Evolutionary conservation across 352 stramenopile species (phyloP).

Genomic region (Phytophthora pseudosyringae): DNA sequence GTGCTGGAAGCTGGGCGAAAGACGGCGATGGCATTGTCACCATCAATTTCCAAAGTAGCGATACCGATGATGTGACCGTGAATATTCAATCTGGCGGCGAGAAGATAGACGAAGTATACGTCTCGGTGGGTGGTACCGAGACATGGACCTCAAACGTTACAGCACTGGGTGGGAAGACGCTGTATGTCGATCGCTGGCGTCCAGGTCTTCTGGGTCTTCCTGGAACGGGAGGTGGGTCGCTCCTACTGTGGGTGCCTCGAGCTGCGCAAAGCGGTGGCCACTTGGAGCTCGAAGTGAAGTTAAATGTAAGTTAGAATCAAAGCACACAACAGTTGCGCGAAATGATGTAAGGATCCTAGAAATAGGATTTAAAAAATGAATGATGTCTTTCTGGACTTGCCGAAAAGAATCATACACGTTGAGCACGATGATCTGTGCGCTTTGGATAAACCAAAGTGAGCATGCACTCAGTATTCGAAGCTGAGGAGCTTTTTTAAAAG

Average conservation of each 20-base stretch:
- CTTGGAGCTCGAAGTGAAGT: constrained; percentile 7
- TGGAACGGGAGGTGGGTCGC: constrained; percentile 29
- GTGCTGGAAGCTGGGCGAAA: constrained; percentile 26
- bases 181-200: constrained; percentile 21
- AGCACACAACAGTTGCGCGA: too few species aligned
- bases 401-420: too few species aligned
- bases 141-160: constrained; percentile 23
- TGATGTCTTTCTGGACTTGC: too few species aligned
- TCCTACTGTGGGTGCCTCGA: constrained; percentile 32
- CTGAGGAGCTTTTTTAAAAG: too few species aligned
- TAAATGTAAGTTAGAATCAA: constrained; percentile 6
- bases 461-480: too few species aligned
- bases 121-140: constrained; percentile 7
- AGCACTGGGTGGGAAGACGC: constrained; percentile 23
- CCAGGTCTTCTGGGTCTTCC: constrained; percentile 29
- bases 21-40: constrained; percentile 19
- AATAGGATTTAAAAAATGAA: too few species aligned
- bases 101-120: constrained; percentile 22
- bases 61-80: constrained; percentile 32
- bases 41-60: constrained; percentile 29
- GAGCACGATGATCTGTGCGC: too few species aligned
- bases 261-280: constrained; percentile 6
- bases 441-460: too few species aligned
- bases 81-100: constrained; percentile 34
- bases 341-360: too few species aligned